A percentile compares a stretch with the other conserved stretches of the same genome.
Conservation (phyloP, 2,329 filamentous ascomycete genomes). For the Claviceps africana region DNA sequence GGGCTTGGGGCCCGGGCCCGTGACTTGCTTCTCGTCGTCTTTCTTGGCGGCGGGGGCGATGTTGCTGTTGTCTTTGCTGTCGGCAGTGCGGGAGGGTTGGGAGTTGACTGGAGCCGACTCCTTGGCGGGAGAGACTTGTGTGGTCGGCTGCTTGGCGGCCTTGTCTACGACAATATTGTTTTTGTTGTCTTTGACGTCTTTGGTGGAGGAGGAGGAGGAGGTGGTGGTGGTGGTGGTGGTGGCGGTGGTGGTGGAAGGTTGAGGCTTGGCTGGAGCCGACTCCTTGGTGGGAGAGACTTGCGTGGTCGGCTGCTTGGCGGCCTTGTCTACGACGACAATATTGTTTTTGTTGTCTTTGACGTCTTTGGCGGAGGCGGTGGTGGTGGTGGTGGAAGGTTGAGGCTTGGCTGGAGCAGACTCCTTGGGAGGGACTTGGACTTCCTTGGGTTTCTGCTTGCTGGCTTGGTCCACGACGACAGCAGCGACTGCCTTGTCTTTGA, state of each 20-base stretch:
- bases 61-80: constrained; percentile 13
- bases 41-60: constrained; percentile 19
- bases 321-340: neutral
- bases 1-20: constrained; percentile 14
- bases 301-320: neutral
- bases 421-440: no score
- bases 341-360: neutral
- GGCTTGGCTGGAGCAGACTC: no score
- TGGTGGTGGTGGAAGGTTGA: no score
- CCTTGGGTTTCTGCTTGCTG: no score
- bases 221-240: no score
- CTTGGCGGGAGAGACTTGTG: neutral
- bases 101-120: neutral
- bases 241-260: no score
- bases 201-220: no score
- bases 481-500: no score
- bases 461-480: no score
- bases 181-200: neutral
- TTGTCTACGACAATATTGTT: neutral
- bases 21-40: constrained; percentile 18
- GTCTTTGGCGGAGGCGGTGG: no score
- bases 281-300: neutral
- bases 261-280: neutral
- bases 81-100: constrained; percentile 4
- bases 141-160: neutral